Evolutionary conservation across 2,329 filamentous ascomycete genomes (phyloP), one percentile per base, ranked within the genome.

Genomic region (Fusarium sp.): DNA sequence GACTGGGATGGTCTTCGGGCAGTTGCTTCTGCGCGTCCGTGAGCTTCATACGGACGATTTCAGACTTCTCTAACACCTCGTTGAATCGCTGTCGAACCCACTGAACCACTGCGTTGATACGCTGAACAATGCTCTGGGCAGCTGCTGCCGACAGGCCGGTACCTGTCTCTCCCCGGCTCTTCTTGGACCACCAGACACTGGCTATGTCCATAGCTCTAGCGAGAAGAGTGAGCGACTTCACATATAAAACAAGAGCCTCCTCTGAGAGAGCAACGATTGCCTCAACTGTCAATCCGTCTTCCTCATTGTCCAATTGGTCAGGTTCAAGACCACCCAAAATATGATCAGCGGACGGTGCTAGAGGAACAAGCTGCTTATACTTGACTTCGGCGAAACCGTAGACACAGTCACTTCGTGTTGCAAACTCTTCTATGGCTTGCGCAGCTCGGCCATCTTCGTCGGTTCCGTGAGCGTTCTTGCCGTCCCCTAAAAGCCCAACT

Each of bases 371-470:
- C 81, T 99, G 96, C 81, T 97, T 96, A 83, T 97, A 98, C 82
- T 99, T 99, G 79, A 99, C 95, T 83, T 99, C 95, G 10, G 96
- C 96, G 81, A 99, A 98, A 6, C 95, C 95, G 80, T 95, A 99
- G 5, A 99, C 95, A 49, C 98, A 96, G 80, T 99, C 95, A 79
- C 95, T 98, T 42, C 95, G 89, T 36, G 94, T 96, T 4, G 96
- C 96, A 72, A 94, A 92, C 76, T 98, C 95, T 80, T 99, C 95
- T 63, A 98, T 94, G 47, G 90, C 88, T 77, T 94, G 92, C 5
- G 95, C 90, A 44, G 93, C 91, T 71, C 89, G 90, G 20, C 88
- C 86, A 79, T 98, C 96, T 78, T 98, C 95, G 71, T 98, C 94
- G 22, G 75, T 79, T 25, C 90, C 83, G 6, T 88, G 87, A 7